Percentiles rank a stretch among this genome's conserved stretches.
These are phyloP conservation scores for Ceratobasidium papillatum DNA, from an alignment of 1,284 basidiomycete species.

Conservation along the genomic window DNA sequence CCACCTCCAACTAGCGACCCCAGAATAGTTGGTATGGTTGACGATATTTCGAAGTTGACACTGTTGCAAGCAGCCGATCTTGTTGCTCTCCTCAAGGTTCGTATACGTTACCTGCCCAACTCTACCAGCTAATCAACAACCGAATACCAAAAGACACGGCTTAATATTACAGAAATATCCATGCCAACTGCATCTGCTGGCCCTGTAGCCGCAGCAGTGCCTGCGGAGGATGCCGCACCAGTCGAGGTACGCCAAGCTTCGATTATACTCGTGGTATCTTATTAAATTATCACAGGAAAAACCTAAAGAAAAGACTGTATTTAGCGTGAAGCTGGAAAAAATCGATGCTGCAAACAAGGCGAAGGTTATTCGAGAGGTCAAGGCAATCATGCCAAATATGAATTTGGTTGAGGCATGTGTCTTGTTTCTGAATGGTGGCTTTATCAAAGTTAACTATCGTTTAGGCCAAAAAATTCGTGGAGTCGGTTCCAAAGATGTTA, in stretches of 20 bases:
- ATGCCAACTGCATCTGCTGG: slow-evolving; percentile 83
- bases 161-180: slow-evolving; percentile 98
- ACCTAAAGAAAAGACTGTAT: slow-evolving; percentile 98
- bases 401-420: slow-evolving; percentile 91
- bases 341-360: slow-evolving; percentile 92
- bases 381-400: slow-evolving; percentile 92
- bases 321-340: slow-evolving; percentile 93
- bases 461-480: slow-evolving; percentile 99
- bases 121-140: neutral
- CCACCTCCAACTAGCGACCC: slow-evolving; percentile 59
- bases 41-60: slow-evolving; percentile 91
- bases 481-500: slow-evolving; percentile 91
- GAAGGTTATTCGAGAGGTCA: slow-evolving; percentile 98
- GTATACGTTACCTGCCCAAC: slow-evolving; percentile 42
- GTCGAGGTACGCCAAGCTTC: slow-evolving; percentile 62
- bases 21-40: slow-evolving; percentile 85
- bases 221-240: slow-evolving; percentile 67
- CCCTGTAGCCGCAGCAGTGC: slow-evolving; percentile 62
- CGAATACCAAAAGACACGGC: slow-evolving; percentile 67
- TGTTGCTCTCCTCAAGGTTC: slow-evolving; percentile 88
- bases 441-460: slow-evolving; percentile 6
- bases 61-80: slow-evolving; percentile 98
- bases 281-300: slow-evolving; percentile 69
- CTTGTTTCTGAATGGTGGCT: neutral
- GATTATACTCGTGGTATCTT: neutral